Evolutionary conservation across 2,329 filamentous ascomycete genomes (phyloP).

Genomic region (Leptographium wingfieldii): DNA sequence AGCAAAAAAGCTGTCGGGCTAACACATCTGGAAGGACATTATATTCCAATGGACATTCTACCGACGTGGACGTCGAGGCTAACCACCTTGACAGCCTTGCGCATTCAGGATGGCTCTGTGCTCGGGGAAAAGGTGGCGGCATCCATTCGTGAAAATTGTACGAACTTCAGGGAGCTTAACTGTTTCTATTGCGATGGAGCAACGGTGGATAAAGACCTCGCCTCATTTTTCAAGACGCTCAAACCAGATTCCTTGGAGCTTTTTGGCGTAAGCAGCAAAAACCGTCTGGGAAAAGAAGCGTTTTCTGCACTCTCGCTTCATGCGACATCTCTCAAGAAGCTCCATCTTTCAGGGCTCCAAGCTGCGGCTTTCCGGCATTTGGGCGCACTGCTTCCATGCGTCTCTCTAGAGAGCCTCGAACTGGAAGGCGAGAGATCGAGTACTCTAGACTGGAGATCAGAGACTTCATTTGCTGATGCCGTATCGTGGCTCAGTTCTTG

Average conservation of each 20-base stretch:
- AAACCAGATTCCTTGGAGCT: slow-evolving; percentile 42
- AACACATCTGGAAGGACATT: slow-evolving; percentile 42
- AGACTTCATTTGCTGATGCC: slow-evolving; percentile 17
- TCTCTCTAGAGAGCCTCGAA: slow-evolving; percentile 20
- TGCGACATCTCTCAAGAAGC: slow-evolving; percentile 20
- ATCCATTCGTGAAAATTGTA: slow-evolving; percentile 45
- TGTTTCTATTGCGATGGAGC: slow-evolving; percentile 34
- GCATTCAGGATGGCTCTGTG: slow-evolving; percentile 47
- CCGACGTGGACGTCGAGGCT: slow-evolving; percentile 46
- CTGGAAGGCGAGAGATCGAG: slow-evolving; percentile 18
- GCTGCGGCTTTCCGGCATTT: slow-evolving; percentile 17
- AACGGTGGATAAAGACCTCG: slow-evolving; percentile 44
- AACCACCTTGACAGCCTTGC: slow-evolving; percentile 43
- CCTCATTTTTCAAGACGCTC: slow-evolving; percentile 44
- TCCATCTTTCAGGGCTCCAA: slow-evolving; percentile 21
- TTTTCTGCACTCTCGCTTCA: slow-evolving; percentile 39
- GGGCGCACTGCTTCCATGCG: slow-evolving; percentile 20
- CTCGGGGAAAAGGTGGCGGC: slow-evolving; percentile 40
- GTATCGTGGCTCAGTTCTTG: slow-evolving; percentile 25
- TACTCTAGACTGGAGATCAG: slow-evolving; percentile 12
- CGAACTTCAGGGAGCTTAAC: slow-evolving; percentile 45
- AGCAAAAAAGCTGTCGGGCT: slow-evolving; percentile 36
- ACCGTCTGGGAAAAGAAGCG: slow-evolving; percentile 39
- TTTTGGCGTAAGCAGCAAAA: slow-evolving; percentile 45
- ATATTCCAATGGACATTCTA: slow-evolving; percentile 36